Evolutionary conservation across 2,329 filamentous ascomycete genomes (phyloP).

Genomic region (Trichophaea hybrida): DNA sequence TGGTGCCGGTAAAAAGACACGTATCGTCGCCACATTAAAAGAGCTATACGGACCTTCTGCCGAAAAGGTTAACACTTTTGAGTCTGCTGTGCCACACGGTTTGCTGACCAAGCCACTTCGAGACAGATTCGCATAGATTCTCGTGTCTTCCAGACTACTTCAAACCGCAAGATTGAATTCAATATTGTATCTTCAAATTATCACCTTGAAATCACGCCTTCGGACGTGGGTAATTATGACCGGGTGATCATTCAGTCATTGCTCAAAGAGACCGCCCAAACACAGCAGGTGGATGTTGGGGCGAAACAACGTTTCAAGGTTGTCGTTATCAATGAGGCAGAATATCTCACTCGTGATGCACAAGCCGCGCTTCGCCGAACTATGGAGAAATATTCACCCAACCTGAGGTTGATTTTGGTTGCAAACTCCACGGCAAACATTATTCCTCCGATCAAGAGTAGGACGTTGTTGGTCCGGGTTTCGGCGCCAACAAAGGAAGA

Average conservation of each 20-base stretch:
- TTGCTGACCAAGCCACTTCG: background rate
- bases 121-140: slow-evolving; percentile 84
- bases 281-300: slow-evolving; percentile 88
- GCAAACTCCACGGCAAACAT: slow-evolving; percentile 97
- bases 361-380: slow-evolving; percentile 88
- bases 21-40: slow-evolving; percentile 87
- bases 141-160: slow-evolving; percentile 85
- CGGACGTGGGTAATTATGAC: slow-evolving; percentile 92
- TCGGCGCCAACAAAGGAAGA: slow-evolving; percentile 75
- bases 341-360: slow-evolving; percentile 83
- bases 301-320: slow-evolving; percentile 94
- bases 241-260: slow-evolving; percentile 90
- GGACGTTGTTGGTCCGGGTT: slow-evolving; percentile 82
- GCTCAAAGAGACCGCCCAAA: slow-evolving; percentile 94
- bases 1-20: slow-evolving; percentile 92
- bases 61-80: slow-evolving; percentile 47
- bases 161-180: slow-evolving; percentile 96
- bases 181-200: slow-evolving; percentile 96
- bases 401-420: slow-evolving; percentile 76
- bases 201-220: slow-evolving; percentile 95
- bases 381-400: slow-evolving; percentile 99
- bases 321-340: slow-evolving; percentile 97
- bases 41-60: slow-evolving; percentile 90
- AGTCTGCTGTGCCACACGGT: background rate
- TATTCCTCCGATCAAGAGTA: slow-evolving; percentile 89